Conservation (phyloP, 352 stramenopile genomes). For the Phytophthora sp. region DNA sequence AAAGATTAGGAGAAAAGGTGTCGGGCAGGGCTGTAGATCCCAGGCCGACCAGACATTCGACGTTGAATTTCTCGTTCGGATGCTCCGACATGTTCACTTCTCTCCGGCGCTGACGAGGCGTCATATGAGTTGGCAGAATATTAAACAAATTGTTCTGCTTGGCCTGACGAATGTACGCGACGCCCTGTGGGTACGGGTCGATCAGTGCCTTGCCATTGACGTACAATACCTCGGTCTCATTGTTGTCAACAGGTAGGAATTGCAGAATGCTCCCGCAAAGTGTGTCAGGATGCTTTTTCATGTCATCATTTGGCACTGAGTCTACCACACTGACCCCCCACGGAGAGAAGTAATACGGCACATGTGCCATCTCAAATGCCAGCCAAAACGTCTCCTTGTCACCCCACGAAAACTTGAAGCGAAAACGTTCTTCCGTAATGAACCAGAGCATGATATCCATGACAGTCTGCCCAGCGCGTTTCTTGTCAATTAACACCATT, state of each 20-base stretch:
- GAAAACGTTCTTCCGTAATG: slow-evolving; percentile 40
- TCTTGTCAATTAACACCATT: slow-evolving; percentile 59
- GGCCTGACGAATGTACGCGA: slow-evolving; percentile 39
- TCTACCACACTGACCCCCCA: slow-evolving; percentile 46
- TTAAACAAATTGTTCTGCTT: slow-evolving; percentile 53
- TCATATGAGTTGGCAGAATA: slow-evolving; percentile 52
- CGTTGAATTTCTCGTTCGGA: slow-evolving; percentile 26
- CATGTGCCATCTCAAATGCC: slow-evolving; percentile 40
- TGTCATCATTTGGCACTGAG: slow-evolving; percentile 38
- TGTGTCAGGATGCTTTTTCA: slow-evolving; percentile 33
- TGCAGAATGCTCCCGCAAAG: slow-evolving; percentile 51
- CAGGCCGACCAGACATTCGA: slow-evolving; percentile 54
- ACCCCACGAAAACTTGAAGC: slow-evolving; percentile 43
- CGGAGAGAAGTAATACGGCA: slow-evolving; percentile 46
- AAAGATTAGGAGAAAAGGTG: neutral
- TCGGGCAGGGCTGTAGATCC: slow-evolving; percentile 35
- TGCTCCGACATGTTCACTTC: slow-evolving; percentile 18
- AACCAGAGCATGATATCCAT: slow-evolving; percentile 47
- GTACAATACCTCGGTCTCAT: slow-evolving; percentile 33
- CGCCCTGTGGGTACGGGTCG: slow-evolving; percentile 30
- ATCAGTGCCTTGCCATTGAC: slow-evolving; percentile 35
- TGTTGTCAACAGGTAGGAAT: slow-evolving; percentile 34
- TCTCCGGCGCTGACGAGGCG: slow-evolving; percentile 39
- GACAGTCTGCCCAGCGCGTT: slow-evolving; percentile 33
- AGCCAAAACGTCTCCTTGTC: slow-evolving; percentile 60